Conservation (phyloP, 2,329 filamentous ascomycete species). For the Coniochaeta pulveracea region DNA sequence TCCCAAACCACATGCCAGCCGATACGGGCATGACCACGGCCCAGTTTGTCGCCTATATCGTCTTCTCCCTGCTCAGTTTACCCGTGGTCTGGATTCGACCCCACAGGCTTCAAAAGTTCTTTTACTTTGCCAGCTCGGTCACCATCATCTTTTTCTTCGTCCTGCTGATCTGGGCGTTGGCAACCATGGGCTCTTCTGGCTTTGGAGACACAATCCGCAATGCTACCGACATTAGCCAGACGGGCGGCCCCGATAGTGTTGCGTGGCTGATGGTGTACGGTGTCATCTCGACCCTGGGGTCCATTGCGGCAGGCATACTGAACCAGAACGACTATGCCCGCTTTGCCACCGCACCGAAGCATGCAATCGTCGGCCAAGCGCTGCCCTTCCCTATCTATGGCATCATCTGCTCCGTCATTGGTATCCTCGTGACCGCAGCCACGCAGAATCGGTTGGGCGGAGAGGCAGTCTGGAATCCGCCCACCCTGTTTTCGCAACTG, state of each 20-base stretch:
- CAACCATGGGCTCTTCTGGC: conserved; percentile 27
- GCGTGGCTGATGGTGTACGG: conserved; percentile 25
- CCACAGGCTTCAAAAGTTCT: conserved; percentile 28
- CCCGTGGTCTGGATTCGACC: conserved; percentile 32
- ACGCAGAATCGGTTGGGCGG: conserved; percentile 24
- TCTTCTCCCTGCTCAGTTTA: conserved; percentile 30
- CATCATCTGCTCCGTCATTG: conserved; percentile 23
- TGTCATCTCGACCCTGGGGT: conserved; percentile 23
- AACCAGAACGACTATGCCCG: conserved; percentile 28
- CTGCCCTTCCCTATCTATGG: conserved; percentile 21
- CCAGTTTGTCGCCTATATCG: conserved; percentile 28
- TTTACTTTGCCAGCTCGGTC: conserved; percentile 25
- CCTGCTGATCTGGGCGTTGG: conserved; percentile 30
- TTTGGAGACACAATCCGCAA: conserved; percentile 23
- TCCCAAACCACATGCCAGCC: conserved; percentile 27
- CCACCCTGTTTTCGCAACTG: conserved; percentile 20
- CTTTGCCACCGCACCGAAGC: conserved; percentile 17
- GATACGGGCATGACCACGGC: conserved; percentile 30
- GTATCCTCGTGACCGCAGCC: conserved; percentile 27
- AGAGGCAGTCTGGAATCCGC: conserved; percentile 25
- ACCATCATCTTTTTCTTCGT: conserved; percentile 28
- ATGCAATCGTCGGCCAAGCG: conserved; percentile 23
- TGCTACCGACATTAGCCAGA: conserved; percentile 11
- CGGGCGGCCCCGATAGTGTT: conserved; percentile 18
- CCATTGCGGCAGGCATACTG: conserved; percentile 25